phyloP scores from a whole-genome alignment of 306 rosid genomes.

The Rosa chinensis region DNA sequence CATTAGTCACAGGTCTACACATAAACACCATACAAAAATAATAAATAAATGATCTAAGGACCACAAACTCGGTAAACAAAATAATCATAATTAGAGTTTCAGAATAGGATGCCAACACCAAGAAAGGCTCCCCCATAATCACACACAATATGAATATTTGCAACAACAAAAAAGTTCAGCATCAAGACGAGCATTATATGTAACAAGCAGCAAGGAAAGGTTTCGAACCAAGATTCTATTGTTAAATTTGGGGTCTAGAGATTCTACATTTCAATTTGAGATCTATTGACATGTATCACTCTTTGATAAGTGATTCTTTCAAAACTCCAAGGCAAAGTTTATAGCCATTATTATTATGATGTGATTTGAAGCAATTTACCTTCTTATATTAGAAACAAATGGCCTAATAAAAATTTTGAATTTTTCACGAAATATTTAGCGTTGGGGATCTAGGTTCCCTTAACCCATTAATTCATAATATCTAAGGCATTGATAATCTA shows the following conservation, averaged over 20 bases:
- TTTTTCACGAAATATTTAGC: neutral
- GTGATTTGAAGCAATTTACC: neutral
- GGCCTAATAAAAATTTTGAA: too few relatives aligned
- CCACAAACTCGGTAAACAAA: constrained; percentile 52
- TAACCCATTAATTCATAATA: neutral
- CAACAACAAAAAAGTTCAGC: constrained; percentile 1
- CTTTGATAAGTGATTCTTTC: neutral
- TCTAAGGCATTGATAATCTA: neutral
- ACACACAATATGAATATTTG: constrained; percentile 36
- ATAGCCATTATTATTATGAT: neutral
- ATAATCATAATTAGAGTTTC: constrained; percentile 45
- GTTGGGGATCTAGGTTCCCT: neutral
- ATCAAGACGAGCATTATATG: neutral
- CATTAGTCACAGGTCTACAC: neutral
- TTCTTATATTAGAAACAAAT: neutral
- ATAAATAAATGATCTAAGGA: constrained; percentile 22
- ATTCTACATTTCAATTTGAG: neutral
- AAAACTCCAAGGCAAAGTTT: neutral
- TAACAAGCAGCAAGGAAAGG: neutral
- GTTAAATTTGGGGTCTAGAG: neutral
- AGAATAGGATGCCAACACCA: constrained; percentile 42
- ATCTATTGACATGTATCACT: neutral
- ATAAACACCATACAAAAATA: constrained; percentile 10
- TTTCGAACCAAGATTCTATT: neutral
- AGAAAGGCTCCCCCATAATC: constrained; percentile 37